A percentile compares a stretch with the other conserved stretches of the same genome.
phyloP scores from a whole-genome alignment of 192 early-diverging fungal genomes.

The Backusella mclennaniae region DNA sequence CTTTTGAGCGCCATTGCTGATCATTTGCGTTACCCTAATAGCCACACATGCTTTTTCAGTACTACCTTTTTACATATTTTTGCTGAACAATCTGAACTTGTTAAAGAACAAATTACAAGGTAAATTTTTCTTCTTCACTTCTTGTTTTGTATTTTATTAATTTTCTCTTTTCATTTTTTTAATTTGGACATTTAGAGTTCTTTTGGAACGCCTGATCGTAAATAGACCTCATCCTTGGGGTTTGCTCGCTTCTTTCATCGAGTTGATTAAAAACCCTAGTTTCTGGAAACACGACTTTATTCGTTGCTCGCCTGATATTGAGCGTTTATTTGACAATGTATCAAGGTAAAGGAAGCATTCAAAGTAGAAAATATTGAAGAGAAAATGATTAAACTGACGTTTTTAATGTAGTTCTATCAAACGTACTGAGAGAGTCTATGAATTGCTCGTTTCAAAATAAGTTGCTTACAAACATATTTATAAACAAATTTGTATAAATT shows the following conservation, averaged over 20 bases:
- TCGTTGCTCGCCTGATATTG: slow-evolving; percentile 73
- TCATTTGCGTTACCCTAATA: slow-evolving; percentile 95
- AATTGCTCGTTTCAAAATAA: not conserved
- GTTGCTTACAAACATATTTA: not conserved
- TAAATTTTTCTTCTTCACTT: slow-evolving; percentile 28
- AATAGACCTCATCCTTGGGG: slow-evolving; percentile 99
- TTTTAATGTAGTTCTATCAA: not conserved
- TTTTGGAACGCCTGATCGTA: slow-evolving; percentile 94
- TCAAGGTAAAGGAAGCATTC: slow-evolving; percentile 31
- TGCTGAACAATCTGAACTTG: slow-evolving; percentile 64
- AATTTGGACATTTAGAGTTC: slow-evolving; percentile 54
- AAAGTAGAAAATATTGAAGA: not conserved
- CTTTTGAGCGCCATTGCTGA: slow-evolving; percentile 91
- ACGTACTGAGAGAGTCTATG: not conserved
- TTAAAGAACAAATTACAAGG: slow-evolving; percentile 93
- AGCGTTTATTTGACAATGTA: slow-evolving; percentile 73
- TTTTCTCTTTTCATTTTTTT: not conserved
- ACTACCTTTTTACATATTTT: slow-evolving; percentile 85
- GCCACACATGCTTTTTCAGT: slow-evolving; percentile 94
- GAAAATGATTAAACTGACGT: not conserved
- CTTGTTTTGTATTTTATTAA: not conserved
- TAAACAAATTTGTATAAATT: not conserved
- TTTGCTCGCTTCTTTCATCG: slow-evolving; percentile 93
- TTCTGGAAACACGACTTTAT: slow-evolving; percentile 64
- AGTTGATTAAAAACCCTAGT: slow-evolving; percentile 87